A percentile compares a stretch with the other conserved stretches of the same genome.
Evolutionary conservation across 78 protist species (phyloP).

Genomic region (Guillardia theta): DNA sequence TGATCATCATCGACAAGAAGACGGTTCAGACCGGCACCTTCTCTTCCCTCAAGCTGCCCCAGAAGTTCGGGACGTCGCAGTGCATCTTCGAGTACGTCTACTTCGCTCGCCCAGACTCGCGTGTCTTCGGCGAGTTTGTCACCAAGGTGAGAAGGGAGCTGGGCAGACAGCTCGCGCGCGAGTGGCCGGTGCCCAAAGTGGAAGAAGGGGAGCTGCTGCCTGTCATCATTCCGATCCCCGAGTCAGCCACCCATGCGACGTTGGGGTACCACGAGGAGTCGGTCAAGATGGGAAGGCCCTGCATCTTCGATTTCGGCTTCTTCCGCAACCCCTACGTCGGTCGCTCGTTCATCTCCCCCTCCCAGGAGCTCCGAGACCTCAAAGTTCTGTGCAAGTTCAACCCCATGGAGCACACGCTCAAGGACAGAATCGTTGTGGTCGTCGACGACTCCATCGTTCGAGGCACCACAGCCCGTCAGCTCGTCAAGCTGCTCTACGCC

Average conservation of each 20-base stretch:
- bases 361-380: conserved; percentile 18
- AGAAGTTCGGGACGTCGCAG: not conserved
- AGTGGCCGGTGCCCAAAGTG: not conserved
- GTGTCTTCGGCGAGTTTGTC: conserved; percentile 20
- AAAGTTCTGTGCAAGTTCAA: not conserved
- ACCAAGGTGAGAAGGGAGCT: not conserved
- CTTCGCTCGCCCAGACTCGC: conserved; percentile 34
- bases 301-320: not conserved
- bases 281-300: not conserved
- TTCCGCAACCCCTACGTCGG: conserved; percentile 11
- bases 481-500: not conserved
- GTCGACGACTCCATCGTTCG: conserved; percentile 36
- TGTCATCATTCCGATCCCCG: conserved; percentile 36
- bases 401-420: not conserved
- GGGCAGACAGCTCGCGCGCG: not conserved
- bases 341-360: conserved; percentile 25
- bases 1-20: conserved; percentile 6
- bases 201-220: not conserved
- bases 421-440: not conserved
- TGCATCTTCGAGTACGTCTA: conserved; percentile 40
- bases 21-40: not conserved
- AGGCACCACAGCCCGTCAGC: not conserved
- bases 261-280: not conserved
- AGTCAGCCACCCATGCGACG: not conserved
- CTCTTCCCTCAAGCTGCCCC: not conserved